Evolutionary conservation across 2,329 filamentous ascomycete species (phyloP), one percentile per base, ranked within the genome.

Genomic region (Ophiostoma sp.): DNA sequence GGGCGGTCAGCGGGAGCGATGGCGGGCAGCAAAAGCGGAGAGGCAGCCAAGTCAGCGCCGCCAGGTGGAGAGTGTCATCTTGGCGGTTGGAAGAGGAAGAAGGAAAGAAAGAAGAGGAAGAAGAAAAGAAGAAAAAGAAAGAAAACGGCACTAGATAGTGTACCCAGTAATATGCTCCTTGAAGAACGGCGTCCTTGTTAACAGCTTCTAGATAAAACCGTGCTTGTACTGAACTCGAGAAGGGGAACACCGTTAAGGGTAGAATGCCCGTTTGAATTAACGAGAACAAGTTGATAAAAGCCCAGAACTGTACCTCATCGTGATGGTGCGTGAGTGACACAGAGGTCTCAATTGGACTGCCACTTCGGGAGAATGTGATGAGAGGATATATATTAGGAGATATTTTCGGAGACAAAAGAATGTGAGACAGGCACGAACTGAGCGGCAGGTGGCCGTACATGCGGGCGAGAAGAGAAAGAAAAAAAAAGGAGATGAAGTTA

Each of bases 21-120:
- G 70, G 55, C 73, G 73, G 50, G 63, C 69, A 71, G 69, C 36
- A 72, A 71, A 66, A 70, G 61, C 61, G 72, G 72, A 70, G 59
- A 70, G 31, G 28, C 28, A 59, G 55, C 61, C 61, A 64, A 63
- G 63, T 33, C 64, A 36, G 66, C 66, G 45, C 66, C 64, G 19
- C 17, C 45, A 15, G 48, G 28, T 25, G 45, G 66, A 69, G 17
- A 22, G 66, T 55, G 19, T 33, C 28, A 55, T 39, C 31, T 57
- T 69, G 66, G 28, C 28, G 15, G 48, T 4, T 52, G 66, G 31
- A 9, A 42, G 33, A 42, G 4, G 1, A 42, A 12, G n/a, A 64
- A 15, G 22, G 17, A 64, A 22, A 45, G 28, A 28, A 33, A 17
- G 5, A 8, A 63, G 25, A 64, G 25, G 59, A 64, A 28, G 39